Percentiles rank a stretch among this genome's conserved stretches.
phyloP scores from a whole-genome alignment of 108 stramenopile genomes.

The Fistulifera solaris region DNA sequence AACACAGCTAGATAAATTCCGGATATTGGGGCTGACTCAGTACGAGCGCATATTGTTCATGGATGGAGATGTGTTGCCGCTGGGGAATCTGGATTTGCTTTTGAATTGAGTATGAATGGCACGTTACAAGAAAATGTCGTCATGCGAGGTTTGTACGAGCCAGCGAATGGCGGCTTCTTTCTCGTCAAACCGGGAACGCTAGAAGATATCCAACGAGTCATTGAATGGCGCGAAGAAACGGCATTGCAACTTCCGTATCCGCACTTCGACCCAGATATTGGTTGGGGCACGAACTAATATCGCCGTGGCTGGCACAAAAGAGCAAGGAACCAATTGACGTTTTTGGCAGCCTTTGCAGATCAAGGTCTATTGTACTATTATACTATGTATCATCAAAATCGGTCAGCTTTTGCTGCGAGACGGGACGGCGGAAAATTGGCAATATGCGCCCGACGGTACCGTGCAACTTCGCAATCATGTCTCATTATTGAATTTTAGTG shows the following conservation, averaged over 20 bases:
- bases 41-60: slow-evolving; percentile 34
- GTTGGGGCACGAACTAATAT: slow-evolving; percentile 23
- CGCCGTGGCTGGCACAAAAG: neutral
- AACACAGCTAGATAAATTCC: slow-evolving; percentile 40
- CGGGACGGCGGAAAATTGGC: too few species aligned
- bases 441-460: too few species aligned
- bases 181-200: slow-evolving; percentile 13
- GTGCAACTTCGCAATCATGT: too few species aligned
- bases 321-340: slow-evolving; percentile 23
- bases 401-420: too few species aligned
- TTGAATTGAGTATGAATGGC: slow-evolving; percentile 18
- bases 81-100: slow-evolving; percentile 27
- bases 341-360: slow-evolving; percentile 32
- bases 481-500: too few species aligned
- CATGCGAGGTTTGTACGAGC: slow-evolving; percentile 21
- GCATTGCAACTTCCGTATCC: slow-evolving; percentile 22
- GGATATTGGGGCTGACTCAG: slow-evolving; percentile 26
- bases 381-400: too few species aligned
- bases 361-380: slow-evolving; percentile 19
- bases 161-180: slow-evolving; percentile 34
- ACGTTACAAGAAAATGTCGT: slow-evolving; percentile 27
- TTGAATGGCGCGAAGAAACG: slow-evolving; percentile 14
- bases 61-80: slow-evolving; percentile 37
- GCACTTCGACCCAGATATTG: slow-evolving; percentile 19
- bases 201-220: neutral